These are phyloP conservation scores for Talaromyces sp. DNA, from an alignment of 2,329 filamentous ascomycete species.

Conservation along the genomic window DNA sequence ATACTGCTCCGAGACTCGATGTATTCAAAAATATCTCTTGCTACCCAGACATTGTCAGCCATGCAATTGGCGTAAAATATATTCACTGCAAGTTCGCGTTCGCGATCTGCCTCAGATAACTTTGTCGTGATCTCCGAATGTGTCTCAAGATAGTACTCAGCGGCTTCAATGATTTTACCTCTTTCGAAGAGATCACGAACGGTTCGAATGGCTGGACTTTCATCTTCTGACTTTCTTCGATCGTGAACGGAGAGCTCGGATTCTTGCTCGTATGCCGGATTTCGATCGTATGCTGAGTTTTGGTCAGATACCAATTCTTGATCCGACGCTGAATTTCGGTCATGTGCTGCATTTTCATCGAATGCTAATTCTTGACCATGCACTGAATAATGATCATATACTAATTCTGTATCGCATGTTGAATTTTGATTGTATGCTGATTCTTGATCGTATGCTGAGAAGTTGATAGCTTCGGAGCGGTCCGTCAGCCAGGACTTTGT, in stretches of 20 bases:
- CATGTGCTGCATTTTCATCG: background rate
- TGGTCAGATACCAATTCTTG: background rate
- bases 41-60: constrained; percentile 39
- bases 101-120: constrained; percentile 30
- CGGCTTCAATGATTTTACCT: constrained; percentile 36
- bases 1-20: constrained; percentile 35
- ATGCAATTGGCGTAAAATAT: constrained; percentile 39
- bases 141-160: constrained; percentile 36
- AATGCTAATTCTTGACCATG: background rate
- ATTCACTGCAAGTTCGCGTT: constrained; percentile 32
- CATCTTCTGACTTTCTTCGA: background rate
- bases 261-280: background rate
- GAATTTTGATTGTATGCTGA: background rate
- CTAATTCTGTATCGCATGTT: background rate
- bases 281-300: background rate
- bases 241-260: background rate
- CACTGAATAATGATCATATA: background rate
- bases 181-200: constrained; percentile 28
- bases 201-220: constrained; percentile 2
- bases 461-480: constrained; percentile 11
- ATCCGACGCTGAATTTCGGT: background rate
- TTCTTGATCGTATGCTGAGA: constrained; percentile 6
- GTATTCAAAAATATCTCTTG: constrained; percentile 38
- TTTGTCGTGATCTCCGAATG: constrained; percentile 25
- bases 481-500: constrained; percentile 12